Evolutionary conservation across 768 basidiomycete species (phyloP), one percentile per base, ranked within the genome.

Genomic region (Lentinula edodes): DNA sequence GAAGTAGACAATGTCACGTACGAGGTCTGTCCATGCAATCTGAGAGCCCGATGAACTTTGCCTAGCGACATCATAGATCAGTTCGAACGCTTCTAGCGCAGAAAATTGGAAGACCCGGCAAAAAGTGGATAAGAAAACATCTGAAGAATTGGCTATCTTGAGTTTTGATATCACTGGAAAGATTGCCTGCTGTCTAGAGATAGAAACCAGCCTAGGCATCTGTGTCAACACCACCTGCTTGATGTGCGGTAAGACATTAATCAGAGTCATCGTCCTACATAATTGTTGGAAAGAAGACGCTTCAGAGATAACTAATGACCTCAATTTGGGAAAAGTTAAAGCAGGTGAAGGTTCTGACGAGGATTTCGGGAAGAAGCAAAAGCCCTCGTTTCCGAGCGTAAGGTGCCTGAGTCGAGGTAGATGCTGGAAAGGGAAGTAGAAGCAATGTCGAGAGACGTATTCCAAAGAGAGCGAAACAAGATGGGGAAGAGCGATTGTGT

Each of bases 391-490:
- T n/a, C 55, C 28, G 15, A 56, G 55, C 0, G 55, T 10, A n/a
- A 56, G 55, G 23, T 56, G 55, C 13, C 18, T 45, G 0, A 56
- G 39, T 23, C 41, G 38, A 43, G 38, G 9, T 9, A 56, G 3
- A 28, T 18, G 23, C 28, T 56, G 55, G 18, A 56, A 56, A 43
- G 55, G 55, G 28, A 56, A 43, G 55, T 56, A 56, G 41, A 41
- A 56, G 23, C 55, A 23, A 43, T 56, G 39, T 12, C 55, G 55
- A 16, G 55, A 56, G 20, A 56, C 16, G 23, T 56, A 56, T 23
- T 56, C 55, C 23, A 56, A 41, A 32, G 55, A 20, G 15, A 56
- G 55, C 39, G 55, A 56, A 39, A 39, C 23, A n/a, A 56, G 55
- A 56, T 43, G 20, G 20, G 39, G 55, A 56, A 56, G 55, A 2